Evolutionary conservation across 345 rosid species (phyloP).

Genomic region (Lepidium africanum): DNA sequence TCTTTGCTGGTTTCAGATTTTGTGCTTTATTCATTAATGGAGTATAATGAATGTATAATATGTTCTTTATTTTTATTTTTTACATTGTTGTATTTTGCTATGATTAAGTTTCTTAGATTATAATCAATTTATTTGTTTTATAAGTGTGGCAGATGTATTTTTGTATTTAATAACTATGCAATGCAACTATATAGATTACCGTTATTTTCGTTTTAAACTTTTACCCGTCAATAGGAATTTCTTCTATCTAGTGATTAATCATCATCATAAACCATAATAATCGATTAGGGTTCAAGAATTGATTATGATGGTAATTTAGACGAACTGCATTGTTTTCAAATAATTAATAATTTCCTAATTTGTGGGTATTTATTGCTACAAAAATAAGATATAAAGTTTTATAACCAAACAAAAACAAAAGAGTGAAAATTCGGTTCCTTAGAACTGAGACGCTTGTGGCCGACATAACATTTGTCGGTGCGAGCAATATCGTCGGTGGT

Average conservation of each 20-base stretch:
- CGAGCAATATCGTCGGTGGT: conserved; percentile 25
- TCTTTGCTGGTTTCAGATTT: not conserved
- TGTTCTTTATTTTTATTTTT: not conserved
- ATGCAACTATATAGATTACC: conserved; percentile 6
- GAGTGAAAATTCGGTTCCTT: conserved; percentile 6
- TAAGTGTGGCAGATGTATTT: conserved; percentile 18
- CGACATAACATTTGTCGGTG: conserved; percentile 28
- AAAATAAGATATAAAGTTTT: no score
- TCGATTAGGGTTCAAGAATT: no score
- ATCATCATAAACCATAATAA: no score
- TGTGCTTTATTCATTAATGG: not conserved
- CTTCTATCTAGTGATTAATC: not conserved
- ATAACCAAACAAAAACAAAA: no score
- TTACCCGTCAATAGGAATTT: conserved; percentile 1
- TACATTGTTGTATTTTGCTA: not conserved
- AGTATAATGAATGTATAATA: not conserved
- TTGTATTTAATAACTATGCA: conserved; percentile 3
- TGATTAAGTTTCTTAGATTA: conserved; percentile 1
- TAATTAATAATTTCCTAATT: not conserved
- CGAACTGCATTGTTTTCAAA: not conserved
- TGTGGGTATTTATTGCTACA: not conserved
- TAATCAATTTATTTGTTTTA: not conserved
- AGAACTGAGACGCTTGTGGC: not conserved
- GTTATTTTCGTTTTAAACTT: not conserved
- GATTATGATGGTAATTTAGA: not conserved